Conservation (phyloP, 2,329 filamentous ascomycete genomes). For the Sporothrix pallida region DNA sequence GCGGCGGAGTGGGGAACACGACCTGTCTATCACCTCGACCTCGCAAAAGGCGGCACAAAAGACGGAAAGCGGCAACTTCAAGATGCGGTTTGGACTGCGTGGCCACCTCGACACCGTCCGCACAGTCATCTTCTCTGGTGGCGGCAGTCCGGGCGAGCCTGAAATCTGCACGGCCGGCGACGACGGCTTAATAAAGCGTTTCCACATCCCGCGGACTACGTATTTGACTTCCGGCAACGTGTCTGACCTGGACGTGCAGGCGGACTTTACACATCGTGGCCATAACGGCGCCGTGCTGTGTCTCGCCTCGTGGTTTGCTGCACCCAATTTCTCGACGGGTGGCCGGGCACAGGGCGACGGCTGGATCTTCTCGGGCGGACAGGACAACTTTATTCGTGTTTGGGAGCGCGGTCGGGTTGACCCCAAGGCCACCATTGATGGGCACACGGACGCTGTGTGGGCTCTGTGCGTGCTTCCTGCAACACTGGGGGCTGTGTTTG, state of each 20-base stretch:
- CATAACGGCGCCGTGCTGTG: conserved; percentile 90
- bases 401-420: conserved; percentile 96
- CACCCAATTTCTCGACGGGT: conserved; percentile 86
- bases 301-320: conserved; percentile 83
- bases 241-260: conserved; percentile 86
- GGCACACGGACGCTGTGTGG: conserved; percentile 96
- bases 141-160: conserved; percentile 91
- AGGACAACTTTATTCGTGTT: conserved; percentile 89
- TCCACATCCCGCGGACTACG: conserved; percentile 85
- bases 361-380: conserved; percentile 97
- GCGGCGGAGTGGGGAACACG: conserved; percentile 72
- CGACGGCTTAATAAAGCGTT: conserved; percentile 94
- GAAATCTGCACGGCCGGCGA: conserved; percentile 97
- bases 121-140: conserved; percentile 94
- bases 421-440: conserved; percentile 91
- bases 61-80: conserved; percentile 78
- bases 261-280: conserved; percentile 93
- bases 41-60: conserved; percentile 53
- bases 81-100: conserved; percentile 86
- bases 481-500: conserved; percentile 80
- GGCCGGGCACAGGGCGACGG: conserved; percentile 88
- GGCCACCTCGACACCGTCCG: conserved; percentile 94
- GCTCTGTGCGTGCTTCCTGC: conserved; percentile 89
- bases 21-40: conserved; percentile 57
- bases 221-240: conserved; percentile 50